Evolutionary conservation across 1,284 basidiomycete genomes (phyloP), one percentile per base, ranked within the genome.

Genomic region (Ganoderma boninense): DNA sequence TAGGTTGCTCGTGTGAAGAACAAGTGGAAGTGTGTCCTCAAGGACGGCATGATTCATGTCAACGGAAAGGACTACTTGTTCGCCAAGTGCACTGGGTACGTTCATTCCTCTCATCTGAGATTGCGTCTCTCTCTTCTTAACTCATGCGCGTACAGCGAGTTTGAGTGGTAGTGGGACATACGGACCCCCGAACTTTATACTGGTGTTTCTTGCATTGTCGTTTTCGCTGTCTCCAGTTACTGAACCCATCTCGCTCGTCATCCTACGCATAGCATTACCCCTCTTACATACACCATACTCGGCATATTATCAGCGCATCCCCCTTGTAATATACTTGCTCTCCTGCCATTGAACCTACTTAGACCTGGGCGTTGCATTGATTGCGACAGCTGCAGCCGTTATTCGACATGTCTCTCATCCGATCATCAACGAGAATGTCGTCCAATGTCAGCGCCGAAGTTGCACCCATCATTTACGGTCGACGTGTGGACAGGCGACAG

Each of bases 11-110:
- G 98, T 26, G 97, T 99, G 40, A 99, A 99, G 85, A 99, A 99
- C 87, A 99, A 99, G 86, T 99, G 98, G 98, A 99, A 99, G 87
- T 98, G 97, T 71, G 93, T 97, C n/a, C 89, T 99, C 71, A 98
- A 98, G 83, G 98, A 99, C 77, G 98, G 98, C 18, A 96, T 99
- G 90, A 96, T 99, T 68, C 96, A 97, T 77, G 91, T 99, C 75
- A 97, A 98, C 76, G 97, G 97, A 35, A 94, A 94, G 76, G 98
- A 99, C 79, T 99, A 99, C 83, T 88, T 99, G 38, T 99, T 99
- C 80, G 90, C 95, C 69, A 98, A 98, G 82, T 99, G 97, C 84
- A 97, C 90, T 23, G 93, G 93, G 93, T 95, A 77, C 69, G 89
- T 81, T 52, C 40, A 18, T 2, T 11, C 29, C 42, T 49, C 40